These are phyloP conservation scores for Magnaporthiopsis poae DNA, from an alignment of 2,329 filamentous ascomycete genomes.

Conservation along the genomic window DNA sequence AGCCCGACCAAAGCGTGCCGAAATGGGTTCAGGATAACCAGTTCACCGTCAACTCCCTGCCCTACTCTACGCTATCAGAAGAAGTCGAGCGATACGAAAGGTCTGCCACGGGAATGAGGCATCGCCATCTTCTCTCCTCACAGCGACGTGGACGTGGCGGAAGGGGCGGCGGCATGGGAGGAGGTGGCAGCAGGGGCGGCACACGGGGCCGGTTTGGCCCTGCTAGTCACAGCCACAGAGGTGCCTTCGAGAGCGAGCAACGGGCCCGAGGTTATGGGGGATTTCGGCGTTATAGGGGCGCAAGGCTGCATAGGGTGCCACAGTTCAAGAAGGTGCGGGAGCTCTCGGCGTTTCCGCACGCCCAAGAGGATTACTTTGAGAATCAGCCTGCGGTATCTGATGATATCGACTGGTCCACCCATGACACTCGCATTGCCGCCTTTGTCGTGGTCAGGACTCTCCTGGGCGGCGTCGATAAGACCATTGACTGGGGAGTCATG, in stretches of 20 bases:
- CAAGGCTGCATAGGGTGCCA: conserved; percentile 13
- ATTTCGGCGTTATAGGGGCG: no score
- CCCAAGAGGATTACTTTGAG: conserved; percentile 24
- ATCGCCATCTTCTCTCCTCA: not conserved
- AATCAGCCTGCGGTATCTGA: conserved; percentile 20
- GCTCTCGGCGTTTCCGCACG: conserved; percentile 23
- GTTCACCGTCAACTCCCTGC: conserved; percentile 31
- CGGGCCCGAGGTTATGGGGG: not conserved
- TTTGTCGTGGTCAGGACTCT: conserved; percentile 49
- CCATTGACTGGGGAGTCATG: conserved; percentile 52
- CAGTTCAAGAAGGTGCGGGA: conserved; percentile 22
- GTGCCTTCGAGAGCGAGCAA: not conserved
- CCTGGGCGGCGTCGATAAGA: conserved; percentile 49
- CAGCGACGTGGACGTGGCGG: not conserved
- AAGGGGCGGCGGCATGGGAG: not conserved
- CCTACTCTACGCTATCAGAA: conserved; percentile 29
- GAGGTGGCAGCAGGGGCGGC: not conserved
- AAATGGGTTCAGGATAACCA: conserved; percentile 30
- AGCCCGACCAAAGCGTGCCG: conserved; percentile 8
- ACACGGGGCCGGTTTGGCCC: not conserved
- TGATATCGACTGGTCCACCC: conserved; percentile 32
- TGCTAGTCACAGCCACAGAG: not conserved
- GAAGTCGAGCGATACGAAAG: conserved; percentile 13
- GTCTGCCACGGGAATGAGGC: not conserved
- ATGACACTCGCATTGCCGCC: conserved; percentile 40